Evolutionary conservation across 352 stramenopile species (phyloP).

Genomic region (Blastocystis sp.): DNA sequence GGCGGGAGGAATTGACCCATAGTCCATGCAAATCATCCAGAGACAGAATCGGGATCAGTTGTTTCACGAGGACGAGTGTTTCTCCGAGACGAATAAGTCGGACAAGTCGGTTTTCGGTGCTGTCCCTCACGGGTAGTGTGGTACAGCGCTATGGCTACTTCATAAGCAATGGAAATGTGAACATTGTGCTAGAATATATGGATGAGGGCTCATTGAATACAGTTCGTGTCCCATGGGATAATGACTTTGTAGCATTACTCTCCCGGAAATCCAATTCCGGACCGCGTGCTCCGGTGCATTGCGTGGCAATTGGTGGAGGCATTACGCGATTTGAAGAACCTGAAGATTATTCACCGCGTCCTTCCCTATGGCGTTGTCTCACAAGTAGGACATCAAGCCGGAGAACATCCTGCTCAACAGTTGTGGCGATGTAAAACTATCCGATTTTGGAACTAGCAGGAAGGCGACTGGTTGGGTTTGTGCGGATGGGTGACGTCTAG

Average conservation of each 20-base stretch:
- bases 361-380: not conserved
- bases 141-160: conserved; percentile 17
- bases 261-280: conserved; percentile 18
- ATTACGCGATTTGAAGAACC: not conserved
- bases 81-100: not conserved
- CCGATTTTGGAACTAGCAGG: conserved; percentile 65
- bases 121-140: not conserved
- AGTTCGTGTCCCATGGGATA: not conserved
- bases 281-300: conserved; percentile 58
- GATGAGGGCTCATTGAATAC: conserved; percentile 34
- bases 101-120: not conserved
- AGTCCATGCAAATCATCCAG: conserved; percentile 2
- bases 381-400: conserved; percentile 49
- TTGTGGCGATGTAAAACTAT: conserved; percentile 54
- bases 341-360: conserved; percentile 28
- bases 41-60: conserved; percentile 51
- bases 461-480: not conserved
- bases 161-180: conserved; percentile 5
- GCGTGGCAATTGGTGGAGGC: conserved; percentile 35
- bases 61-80: conserved; percentile 35
- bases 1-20: not conserved
- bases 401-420: conserved; percentile 59
- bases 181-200: conserved; percentile 64
- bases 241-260: conserved; percentile 33
- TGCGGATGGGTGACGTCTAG: not conserved